Evolutionary conservation across 176 grass and related monocot genomes (phyloP), one percentile per base, ranked within the genome.

Genomic region (Zea luxurians): DNA sequence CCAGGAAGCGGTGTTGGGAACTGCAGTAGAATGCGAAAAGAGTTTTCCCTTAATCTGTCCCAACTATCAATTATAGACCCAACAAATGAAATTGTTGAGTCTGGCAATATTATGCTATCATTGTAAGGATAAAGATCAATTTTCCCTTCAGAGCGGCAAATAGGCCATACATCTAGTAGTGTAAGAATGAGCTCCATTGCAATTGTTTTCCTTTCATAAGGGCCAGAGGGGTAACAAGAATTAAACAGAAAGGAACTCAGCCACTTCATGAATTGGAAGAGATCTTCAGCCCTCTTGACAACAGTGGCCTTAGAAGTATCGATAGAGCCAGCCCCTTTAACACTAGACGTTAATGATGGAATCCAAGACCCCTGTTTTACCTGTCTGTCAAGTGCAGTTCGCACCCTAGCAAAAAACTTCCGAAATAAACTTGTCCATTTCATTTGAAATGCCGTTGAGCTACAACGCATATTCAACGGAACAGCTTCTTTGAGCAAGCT

Each of bases 181-280:
- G 80, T 93, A 83, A 98, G 85, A 75, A 98, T 98, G 84, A 98
- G 89, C 69, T 94, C 89, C 95, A 98, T 98, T 86, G 95, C 91
- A 85, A 94, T 98, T 77, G 87, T 94, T 98, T 92, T 98, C 71
- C 95, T 94, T 85, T 98, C 95, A 73, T 98, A 98, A 81, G 95
- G 95, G 58, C 89, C 95, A 54, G 95, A 98, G 52, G 95, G 95
- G 71, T 98, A 98, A 80, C 95, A 98, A 53, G 95, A 98, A 69
- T 82, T 86, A 80, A 98, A 98, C 44, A 98, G 89, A 82, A 94
- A 94, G 65, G 68, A 89, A 72, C 91, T 88, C 46, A 98, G 44
- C 95, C 95, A 98, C 81, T 88, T 88, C 91, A 94, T 92, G 74
- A 94, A 98, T 35, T 92, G 85, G 74, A 94, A 98, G 78, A 98